phyloP scores from a whole-genome alignment of 108 stramenopile species.

The Cyclotella kingstonii region DNA sequence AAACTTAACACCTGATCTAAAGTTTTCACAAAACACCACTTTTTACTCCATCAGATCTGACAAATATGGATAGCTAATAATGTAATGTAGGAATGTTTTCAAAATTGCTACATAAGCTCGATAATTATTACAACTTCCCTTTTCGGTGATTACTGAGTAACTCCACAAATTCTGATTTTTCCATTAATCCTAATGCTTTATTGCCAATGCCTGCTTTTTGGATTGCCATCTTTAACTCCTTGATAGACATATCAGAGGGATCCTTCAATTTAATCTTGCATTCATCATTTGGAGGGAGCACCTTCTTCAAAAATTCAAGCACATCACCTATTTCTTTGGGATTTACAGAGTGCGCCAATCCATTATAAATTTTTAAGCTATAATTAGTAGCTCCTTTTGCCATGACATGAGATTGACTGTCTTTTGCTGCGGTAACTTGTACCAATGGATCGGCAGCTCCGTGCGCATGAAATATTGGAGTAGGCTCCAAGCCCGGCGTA shows the following conservation, averaged over 20 bases:
- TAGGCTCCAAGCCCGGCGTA: slow-evolving; percentile 46
- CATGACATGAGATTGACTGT: slow-evolving; percentile 55
- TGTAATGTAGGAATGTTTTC: background rate
- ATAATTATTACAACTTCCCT: slow-evolving; percentile 28
- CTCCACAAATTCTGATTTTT: slow-evolving; percentile 89
- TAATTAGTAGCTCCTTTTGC: slow-evolving; percentile 70
- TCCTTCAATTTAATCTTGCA: slow-evolving; percentile 71
- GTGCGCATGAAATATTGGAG: slow-evolving; percentile 88
- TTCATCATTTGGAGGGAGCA: slow-evolving; percentile 65
- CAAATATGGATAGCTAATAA: background rate
- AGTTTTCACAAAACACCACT: too few species aligned
- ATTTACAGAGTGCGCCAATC: slow-evolving; percentile 77
- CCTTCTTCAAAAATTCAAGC: slow-evolving; percentile 57
- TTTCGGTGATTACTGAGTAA: slow-evolving; percentile 73
- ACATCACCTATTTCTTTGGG: slow-evolving; percentile 72
- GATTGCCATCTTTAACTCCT: slow-evolving; percentile 91
- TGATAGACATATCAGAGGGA: slow-evolving; percentile 83
- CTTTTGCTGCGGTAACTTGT: slow-evolving; percentile 62
- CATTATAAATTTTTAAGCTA: slow-evolving; percentile 68
- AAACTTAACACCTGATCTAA: too few species aligned
- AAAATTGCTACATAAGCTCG: background rate
- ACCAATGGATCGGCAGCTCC: slow-evolving; percentile 88
- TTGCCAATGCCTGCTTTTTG: slow-evolving; percentile 72
- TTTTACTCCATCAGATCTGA: background rate
- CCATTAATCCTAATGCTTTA: slow-evolving; percentile 87